phyloP scores from a whole-genome alignment of 352 stramenopile genomes.

The Pythium insidiosum region DNA sequence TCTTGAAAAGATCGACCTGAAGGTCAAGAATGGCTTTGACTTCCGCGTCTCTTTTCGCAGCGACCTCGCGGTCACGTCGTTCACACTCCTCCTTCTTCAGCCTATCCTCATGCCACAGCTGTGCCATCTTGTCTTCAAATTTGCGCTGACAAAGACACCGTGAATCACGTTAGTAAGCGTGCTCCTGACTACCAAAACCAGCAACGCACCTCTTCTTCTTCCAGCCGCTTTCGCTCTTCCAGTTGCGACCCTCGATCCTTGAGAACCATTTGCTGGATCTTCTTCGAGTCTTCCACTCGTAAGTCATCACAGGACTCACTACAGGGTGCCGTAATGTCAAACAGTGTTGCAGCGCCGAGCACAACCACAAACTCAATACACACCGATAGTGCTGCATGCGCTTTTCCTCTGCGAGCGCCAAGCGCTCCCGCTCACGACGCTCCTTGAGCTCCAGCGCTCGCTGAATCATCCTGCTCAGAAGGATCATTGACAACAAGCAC shows the following conservation, averaged over 20 bases:
- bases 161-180: no score
- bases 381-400: constrained; percentile 67
- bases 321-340: no score
- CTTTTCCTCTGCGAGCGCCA: constrained; percentile 65
- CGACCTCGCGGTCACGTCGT: constrained; percentile 35
- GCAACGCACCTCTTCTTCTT: constrained; percentile 54
- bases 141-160: no score
- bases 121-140: constrained; percentile 55
- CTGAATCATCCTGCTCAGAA: constrained; percentile 61
- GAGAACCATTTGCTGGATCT: constrained; percentile 49
- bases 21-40: constrained; percentile 70
- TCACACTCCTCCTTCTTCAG: constrained; percentile 73
- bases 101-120: constrained; percentile 65
- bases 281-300: constrained; percentile 53
- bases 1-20: constrained; percentile 58
- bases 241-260: constrained; percentile 54
- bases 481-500: not conserved
- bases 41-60: constrained; percentile 46
- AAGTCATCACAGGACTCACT: constrained; percentile 66
- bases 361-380: not conserved
- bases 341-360: not conserved
- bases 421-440: constrained; percentile 46
- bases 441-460: constrained; percentile 64
- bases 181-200: no score
- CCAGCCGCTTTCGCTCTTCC: constrained; percentile 29